Evolutionary conservation across 345 rosid species (phyloP), one percentile per base, ranked within the genome.

Genomic region (Anacardium occidentale): DNA sequence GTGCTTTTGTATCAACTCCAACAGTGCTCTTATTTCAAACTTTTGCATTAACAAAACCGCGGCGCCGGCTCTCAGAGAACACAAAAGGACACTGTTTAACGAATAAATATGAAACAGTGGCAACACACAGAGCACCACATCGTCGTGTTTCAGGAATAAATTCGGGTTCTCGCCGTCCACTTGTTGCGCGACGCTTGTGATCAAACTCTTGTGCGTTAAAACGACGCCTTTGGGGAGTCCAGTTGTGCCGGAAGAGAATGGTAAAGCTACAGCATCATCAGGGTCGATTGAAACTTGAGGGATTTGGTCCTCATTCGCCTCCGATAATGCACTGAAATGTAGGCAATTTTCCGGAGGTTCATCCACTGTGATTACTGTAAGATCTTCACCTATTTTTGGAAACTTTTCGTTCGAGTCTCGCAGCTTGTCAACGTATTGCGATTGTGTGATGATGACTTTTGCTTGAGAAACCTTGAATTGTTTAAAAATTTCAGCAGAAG

Each of bases 141-240:
- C 98, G 22, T 88, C 84, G 22, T 60, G 37, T 62, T 62, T 83
- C 40, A 92, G 58, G 63, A 85, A 81, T 5, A 94, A 76, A 57
- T 94, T 94, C 5, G 98, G 97, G 68, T 90, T 94, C 48, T 90
- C 94, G 24, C 98, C 98, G 34, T 94, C 98, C 0, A 94, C 98
- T 83, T 89, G 97, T 70, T 94, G 97, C 0, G 98, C 98, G 17
- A 94, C 91, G 73, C 97, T 92, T 2, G 97, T 94, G 53, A 89
- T 80, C 69, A 94, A 69, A 79, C 95, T 88, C 73, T 85, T 85
- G 78, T 94, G 98, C 0, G 98, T 92, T 25, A 94, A 71, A 18
- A 94, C 62, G 12, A 94, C 98, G 45, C 98, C 98, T 78, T 94
- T 94, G 0, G 98, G 98, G 0, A 92, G 75, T 37, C 98, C 98